phyloP scores from a whole-genome alignment of 2,329 filamentous ascomycete genomes.

The Penicillium hesseltinei region DNA sequence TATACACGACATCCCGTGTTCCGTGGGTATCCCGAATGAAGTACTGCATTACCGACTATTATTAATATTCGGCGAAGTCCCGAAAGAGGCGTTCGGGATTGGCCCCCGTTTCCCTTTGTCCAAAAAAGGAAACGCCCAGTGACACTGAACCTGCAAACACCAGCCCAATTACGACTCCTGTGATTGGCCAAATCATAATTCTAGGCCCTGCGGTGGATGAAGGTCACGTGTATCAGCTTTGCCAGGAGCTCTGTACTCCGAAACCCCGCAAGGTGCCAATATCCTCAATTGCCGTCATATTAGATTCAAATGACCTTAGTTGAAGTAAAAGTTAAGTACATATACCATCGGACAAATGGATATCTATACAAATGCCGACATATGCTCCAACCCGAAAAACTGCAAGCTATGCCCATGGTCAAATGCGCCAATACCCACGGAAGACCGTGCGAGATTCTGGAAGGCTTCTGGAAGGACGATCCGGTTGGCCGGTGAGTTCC shows the following conservation, averaged over 20 bases:
- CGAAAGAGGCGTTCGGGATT: conserved; percentile 6
- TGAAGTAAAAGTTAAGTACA: background rate
- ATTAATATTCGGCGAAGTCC: conserved; percentile 2
- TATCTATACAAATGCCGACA: conserved; percentile 5
- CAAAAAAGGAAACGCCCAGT: background rate
- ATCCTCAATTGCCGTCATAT: background rate
- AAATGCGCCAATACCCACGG: conserved; percentile 6
- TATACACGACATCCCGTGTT: background rate
- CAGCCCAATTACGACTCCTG: background rate
- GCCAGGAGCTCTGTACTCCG: conserved; percentile 10
- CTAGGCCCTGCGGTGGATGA: conserved; percentile 6
- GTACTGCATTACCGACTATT: background rate
- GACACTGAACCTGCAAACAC: background rate
- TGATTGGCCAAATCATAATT: conserved; percentile 3
- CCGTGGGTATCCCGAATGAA: background rate
- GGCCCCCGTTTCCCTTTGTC: background rate
- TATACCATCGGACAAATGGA: background rate
- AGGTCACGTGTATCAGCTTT: conserved; percentile 1
- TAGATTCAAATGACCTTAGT: background rate
- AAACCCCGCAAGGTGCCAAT: conserved; percentile 9
- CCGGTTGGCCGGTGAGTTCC: conserved; percentile 13
- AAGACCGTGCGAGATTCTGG: conserved; percentile 15
- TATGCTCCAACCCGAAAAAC: background rate
- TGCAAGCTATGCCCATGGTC: conserved; percentile 19
- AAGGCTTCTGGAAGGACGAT: conserved; percentile 26